A percentile compares a stretch with the other conserved stretches of the same genome.
phyloP scores from a whole-genome alignment of 1,284 basidiomycete genomes.

The Heliocybe sulcata region DNA sequence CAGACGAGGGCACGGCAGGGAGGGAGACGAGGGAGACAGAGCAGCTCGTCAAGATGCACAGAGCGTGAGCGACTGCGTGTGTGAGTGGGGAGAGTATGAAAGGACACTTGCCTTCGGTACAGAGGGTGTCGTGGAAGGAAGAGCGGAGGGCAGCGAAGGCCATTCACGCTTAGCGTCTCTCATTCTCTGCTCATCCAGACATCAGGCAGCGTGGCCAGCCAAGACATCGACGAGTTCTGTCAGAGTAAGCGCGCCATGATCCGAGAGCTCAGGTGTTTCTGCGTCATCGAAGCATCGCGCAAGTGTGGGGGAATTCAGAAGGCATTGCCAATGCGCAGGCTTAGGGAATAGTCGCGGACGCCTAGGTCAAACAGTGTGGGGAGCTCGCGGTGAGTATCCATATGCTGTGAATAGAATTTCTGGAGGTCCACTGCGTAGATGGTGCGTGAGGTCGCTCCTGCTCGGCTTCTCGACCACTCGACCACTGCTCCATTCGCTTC shows the following conservation, averaged over 20 bases:
- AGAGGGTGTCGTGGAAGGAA: conserved; percentile 87
- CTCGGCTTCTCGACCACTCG: conserved; percentile 54
- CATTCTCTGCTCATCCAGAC: conserved; percentile 27
- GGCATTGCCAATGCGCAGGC: conserved; percentile 83
- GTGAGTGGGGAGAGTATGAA: background rate
- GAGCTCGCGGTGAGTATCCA: conserved; percentile 57
- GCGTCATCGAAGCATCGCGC: conserved; percentile 11
- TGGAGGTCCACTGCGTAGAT: background rate
- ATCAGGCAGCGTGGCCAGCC: conserved; percentile 71
- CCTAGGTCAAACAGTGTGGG: conserved; percentile 65
- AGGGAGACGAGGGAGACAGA: conserved; percentile 79
- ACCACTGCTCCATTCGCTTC: conserved; percentile 67
- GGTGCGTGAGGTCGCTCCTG: conserved; percentile 18
- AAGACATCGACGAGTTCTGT: conserved; percentile 76
- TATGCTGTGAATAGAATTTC: conserved; percentile 42
- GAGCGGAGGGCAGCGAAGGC: conserved; percentile 89
- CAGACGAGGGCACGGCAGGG: too few relatives aligned
- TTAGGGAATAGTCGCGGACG: conserved; percentile 73
- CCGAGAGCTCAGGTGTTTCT: conserved; percentile 11
- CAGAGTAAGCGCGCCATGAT: conserved; percentile 29
- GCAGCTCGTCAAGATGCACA: conserved; percentile 85
- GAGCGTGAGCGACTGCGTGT: conserved; percentile 72
- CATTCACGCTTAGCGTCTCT: conserved; percentile 70
- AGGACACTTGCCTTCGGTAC: conserved; percentile 63
- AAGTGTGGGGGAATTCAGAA: conserved; percentile 49